Conservation (phyloP, 2,329 filamentous ascomycete genomes). For the Hypomyces rosellus region DNA sequence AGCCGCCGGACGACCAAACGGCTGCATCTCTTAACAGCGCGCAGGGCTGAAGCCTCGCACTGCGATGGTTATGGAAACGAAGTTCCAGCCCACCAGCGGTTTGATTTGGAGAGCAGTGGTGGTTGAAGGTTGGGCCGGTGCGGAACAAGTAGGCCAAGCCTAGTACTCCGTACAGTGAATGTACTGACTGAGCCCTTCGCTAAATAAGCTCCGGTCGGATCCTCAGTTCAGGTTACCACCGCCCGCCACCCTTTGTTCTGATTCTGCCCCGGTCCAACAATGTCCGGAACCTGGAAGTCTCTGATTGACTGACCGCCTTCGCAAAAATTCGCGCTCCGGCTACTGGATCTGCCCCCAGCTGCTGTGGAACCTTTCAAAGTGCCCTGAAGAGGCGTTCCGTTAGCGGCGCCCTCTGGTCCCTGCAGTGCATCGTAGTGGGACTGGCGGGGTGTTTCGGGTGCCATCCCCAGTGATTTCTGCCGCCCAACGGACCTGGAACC, state of each 20-base stretch:
- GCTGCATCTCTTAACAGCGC: conserved; percentile 25
- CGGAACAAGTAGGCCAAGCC: too few relatives aligned
- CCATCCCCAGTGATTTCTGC: not conserved
- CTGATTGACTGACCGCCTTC: conserved; percentile 11
- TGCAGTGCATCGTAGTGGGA: conserved; percentile 4
- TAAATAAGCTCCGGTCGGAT: too few relatives aligned
- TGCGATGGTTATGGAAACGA: too few relatives aligned
- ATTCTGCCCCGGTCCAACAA: not conserved
- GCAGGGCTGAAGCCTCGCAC: not conserved
- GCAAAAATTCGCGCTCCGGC: conserved; percentile 12
- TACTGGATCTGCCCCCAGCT: not conserved
- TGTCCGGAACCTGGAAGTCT: not conserved
- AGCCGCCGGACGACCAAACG: conserved; percentile 26
- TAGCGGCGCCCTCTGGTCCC: not conserved
- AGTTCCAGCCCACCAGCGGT: too few relatives aligned
- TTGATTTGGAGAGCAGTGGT: too few relatives aligned
- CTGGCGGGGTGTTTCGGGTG: too few relatives aligned
- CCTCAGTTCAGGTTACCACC: too few relatives aligned
- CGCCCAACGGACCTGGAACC: conserved; percentile 1
- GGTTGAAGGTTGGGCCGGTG: too few relatives aligned
- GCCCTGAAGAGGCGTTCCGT: conserved; percentile 2
- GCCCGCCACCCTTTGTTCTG: too few relatives aligned
- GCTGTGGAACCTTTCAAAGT: not conserved
- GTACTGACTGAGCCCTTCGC: too few relatives aligned
- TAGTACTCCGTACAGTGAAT: too few relatives aligned